Conservation (phyloP, 768 basidiomycete genomes). For the Termitomyces bulborhizus region DNA sequence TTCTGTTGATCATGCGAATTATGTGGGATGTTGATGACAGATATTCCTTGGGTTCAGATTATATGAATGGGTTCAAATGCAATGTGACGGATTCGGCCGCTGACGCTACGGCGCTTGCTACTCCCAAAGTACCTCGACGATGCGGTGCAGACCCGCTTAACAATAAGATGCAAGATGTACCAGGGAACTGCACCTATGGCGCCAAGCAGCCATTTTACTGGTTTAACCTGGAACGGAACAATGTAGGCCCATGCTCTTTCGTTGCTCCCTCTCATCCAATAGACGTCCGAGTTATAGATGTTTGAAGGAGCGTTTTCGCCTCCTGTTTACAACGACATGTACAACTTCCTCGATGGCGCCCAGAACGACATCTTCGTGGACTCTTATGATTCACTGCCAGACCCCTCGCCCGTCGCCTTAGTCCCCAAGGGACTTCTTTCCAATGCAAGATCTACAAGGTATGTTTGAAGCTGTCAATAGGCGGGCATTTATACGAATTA, state of each 20-base stretch:
- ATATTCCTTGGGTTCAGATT: neutral
- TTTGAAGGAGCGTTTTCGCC: slow-evolving; percentile 57
- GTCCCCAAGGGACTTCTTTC: slow-evolving; percentile 20
- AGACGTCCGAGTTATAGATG: slow-evolving; percentile 35
- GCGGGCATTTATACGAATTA: neutral
- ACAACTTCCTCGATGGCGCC: slow-evolving; percentile 67
- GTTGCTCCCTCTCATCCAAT: neutral
- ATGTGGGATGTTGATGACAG: neutral
- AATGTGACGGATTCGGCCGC: neutral
- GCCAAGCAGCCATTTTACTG: neutral
- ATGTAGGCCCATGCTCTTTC: neutral
- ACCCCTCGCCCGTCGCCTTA: slow-evolving; percentile 30
- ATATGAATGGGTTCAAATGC: neutral
- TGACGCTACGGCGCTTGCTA: neutral
- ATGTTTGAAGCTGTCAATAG: neutral
- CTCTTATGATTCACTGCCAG: slow-evolving; percentile 41
- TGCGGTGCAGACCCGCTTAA: neutral
- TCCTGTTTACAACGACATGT: slow-evolving; percentile 29
- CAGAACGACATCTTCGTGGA: slow-evolving; percentile 70
- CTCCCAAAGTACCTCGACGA: neutral
- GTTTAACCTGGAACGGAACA: neutral
- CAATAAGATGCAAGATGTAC: neutral
- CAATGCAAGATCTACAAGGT: neutral
- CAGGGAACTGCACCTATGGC: neutral
- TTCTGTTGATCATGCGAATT: neutral